Percentiles rank a stretch among this genome's conserved stretches.
phyloP scores from a whole-genome alignment of 2,329 filamentous ascomycete genomes.

The Penicillium sclerotigenum region DNA sequence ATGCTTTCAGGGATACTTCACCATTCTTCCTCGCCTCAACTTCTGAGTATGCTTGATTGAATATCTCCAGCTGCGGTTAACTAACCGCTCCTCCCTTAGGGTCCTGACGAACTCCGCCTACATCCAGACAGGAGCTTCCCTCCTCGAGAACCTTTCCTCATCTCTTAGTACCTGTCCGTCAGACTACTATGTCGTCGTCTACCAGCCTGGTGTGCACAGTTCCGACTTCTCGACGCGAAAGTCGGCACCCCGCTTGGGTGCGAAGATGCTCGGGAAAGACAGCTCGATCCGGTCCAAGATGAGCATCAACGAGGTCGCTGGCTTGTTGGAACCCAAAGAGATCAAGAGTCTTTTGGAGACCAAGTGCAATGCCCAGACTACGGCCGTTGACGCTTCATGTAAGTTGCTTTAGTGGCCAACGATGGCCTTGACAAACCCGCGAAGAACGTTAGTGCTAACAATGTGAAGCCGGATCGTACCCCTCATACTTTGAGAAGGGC shows the following conservation, averaged over 20 bases:
- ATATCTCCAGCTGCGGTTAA: conserved; percentile 14
- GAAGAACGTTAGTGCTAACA: conserved; percentile 16
- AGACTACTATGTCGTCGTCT: conserved; percentile 71
- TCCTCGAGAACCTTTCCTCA: conserved; percentile 43
- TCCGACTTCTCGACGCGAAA: conserved; percentile 60
- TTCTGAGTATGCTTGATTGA: conserved; percentile 60
- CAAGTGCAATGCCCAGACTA: conserved; percentile 48
- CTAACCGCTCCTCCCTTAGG: conserved; percentile 32
- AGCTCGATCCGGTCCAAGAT: conserved; percentile 54
- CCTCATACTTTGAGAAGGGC: conserved; percentile 34
- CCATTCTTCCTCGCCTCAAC: conserved; percentile 89
- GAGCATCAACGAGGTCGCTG: conserved; percentile 54
- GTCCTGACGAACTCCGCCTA: conserved; percentile 40
- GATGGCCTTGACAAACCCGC: background rate
- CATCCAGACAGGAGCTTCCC: conserved; percentile 44
- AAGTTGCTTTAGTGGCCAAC: conserved; percentile 21
- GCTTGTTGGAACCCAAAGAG: conserved; percentile 44
- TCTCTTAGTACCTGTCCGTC: conserved; percentile 67
- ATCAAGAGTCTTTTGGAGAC: conserved; percentile 45
- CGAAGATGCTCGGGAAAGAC: conserved; percentile 48
- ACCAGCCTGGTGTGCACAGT: conserved; percentile 70
- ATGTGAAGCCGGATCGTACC: conserved; percentile 40
- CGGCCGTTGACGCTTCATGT: conserved; percentile 46
- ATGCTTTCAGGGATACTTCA: conserved; percentile 80
- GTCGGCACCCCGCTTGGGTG: conserved; percentile 54